These are phyloP conservation scores for Gossypium australe DNA, from an alignment of 345 rosid genomes.

Conservation along the genomic window DNA sequence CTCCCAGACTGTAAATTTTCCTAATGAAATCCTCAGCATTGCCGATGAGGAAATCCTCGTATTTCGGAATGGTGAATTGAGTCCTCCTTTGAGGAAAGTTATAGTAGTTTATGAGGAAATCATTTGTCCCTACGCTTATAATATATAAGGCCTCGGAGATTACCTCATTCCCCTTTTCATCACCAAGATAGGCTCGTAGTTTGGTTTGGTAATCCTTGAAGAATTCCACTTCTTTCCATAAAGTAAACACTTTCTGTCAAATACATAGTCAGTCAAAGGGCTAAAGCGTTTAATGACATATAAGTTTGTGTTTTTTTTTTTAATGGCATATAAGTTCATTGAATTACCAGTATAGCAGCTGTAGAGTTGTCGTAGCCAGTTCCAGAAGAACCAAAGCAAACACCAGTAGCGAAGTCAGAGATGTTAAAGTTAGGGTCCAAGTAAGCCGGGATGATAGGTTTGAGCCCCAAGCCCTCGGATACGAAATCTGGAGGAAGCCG, in stretches of 20 bases:
- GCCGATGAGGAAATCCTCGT: slow-evolving; percentile 45
- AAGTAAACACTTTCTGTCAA: slow-evolving; percentile 51
- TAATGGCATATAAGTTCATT: too few relatives aligned
- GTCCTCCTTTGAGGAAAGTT: slow-evolving; percentile 32
- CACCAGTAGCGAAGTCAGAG: slow-evolving; percentile 56
- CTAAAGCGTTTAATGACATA: too few relatives aligned
- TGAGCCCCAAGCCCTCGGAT: slow-evolving; percentile 51
- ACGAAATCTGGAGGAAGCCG: slow-evolving; percentile 49
- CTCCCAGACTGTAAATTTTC: slow-evolving; percentile 52
- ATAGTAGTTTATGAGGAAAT: slow-evolving; percentile 61
- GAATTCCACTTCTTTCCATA: slow-evolving; percentile 54
- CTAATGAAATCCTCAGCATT: slow-evolving; percentile 36
- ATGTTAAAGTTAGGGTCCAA: slow-evolving; percentile 46
- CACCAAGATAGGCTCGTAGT: slow-evolving; percentile 37
- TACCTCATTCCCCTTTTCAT: slow-evolving; percentile 21
- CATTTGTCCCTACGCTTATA: slow-evolving; percentile 59
- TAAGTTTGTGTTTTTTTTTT: too few relatives aligned
- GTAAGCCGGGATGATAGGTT: slow-evolving; percentile 49
- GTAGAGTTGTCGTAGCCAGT: slow-evolving; percentile 60
- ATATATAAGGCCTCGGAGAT: slow-evolving; percentile 40
- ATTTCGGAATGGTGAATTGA: slow-evolving; percentile 35
- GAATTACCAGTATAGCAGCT: slow-evolving; percentile 41
- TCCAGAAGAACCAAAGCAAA: slow-evolving; percentile 60
- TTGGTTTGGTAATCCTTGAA: slow-evolving; percentile 46
- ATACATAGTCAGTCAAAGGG: neutral